Evolutionary conservation across 2,329 filamentous ascomycete genomes (phyloP), one percentile per base, ranked within the genome.

Genomic region (Aspergillus ustus): DNA sequence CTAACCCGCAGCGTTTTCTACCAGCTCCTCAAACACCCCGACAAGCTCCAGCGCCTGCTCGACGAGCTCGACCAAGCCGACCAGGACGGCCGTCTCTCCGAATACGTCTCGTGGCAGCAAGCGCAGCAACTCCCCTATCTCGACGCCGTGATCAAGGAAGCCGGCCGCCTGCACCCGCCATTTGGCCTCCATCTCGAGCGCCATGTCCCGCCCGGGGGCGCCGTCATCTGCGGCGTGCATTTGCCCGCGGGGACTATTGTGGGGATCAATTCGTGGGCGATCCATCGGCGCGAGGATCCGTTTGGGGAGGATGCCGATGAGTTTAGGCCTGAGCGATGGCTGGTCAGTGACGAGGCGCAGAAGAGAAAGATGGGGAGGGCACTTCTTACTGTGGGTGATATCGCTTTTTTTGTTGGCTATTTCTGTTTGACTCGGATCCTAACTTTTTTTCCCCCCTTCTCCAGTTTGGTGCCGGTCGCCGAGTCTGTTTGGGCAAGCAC

Each of bases 61-160:
- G 67, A 68, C 37, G 64, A 61, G n/a, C 67, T 74, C 15, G 17
- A 44, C 37, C 0, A 49, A 13, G n/a, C n/a, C 9, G 20, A 48
- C 7, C n/a, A 29, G 19, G 7, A n/a, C 6, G 20, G 59, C 19
- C 19, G 45, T 43, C n/a, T 40, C 19, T 22, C 17, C 37, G 6
- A 17, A 15, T 20, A 34, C 25, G 8, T 52, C 3, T 45, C 37
- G 3, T 61, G 59, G 59, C 44, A 57, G 17, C 57, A 69, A 40
- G 63, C 72, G 9, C 64, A 73, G 7, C 61, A 67, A 0, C 52
- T 71, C 2, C 75, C 78, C 0, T 85, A 83, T 63, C 75, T 86
- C 9, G 80, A 84, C 63, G 83, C 84, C 0, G 78, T 80, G 3
- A 78, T 85, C 48, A 78, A 78, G 48, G 83, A 85, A 63, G 79